These are phyloP conservation scores for Russula lepida DNA, from an alignment of 768 basidiomycete genomes.

Conservation along the genomic window DNA sequence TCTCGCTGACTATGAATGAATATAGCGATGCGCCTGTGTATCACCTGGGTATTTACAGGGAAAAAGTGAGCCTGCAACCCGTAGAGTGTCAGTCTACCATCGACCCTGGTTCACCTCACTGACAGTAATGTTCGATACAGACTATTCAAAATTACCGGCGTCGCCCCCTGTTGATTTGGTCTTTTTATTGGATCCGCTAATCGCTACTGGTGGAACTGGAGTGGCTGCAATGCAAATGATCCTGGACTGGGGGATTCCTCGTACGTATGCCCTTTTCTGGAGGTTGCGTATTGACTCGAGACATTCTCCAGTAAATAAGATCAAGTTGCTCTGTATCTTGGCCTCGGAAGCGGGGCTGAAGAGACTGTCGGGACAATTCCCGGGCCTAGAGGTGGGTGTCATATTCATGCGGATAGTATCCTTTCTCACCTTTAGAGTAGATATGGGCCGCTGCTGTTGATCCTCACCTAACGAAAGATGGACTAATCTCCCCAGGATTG, in stretches of 20 bases:
- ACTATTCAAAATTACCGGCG: constrained; percentile 84
- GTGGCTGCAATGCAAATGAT: constrained; percentile 84
- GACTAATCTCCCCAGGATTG: constrained; percentile 81
- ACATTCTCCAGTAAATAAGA: constrained; percentile 41
- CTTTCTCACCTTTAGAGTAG: constrained; percentile 32
- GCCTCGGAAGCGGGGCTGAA: constrained; percentile 68
- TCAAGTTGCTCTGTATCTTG: constrained; percentile 78
- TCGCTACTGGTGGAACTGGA: constrained; percentile 92
- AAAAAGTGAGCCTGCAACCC: constrained; percentile 80
- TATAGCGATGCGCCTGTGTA: constrained; percentile 72
- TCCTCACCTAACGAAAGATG: constrained; percentile 56
- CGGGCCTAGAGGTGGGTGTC: constrained; percentile 64
- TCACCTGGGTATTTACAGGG: constrained; percentile 84
- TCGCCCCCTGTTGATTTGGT: constrained; percentile 69
- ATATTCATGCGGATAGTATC: neutral
- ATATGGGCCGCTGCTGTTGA: constrained; percentile 86
- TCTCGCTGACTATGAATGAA: neutral
- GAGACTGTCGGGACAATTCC: constrained; percentile 56
- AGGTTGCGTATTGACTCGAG: neutral
- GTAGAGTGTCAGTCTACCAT: constrained; percentile 61
- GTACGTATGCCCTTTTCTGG: constrained; percentile 32
- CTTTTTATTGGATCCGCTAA: constrained; percentile 85
- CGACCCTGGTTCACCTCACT: neutral
- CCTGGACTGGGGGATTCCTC: constrained; percentile 68
- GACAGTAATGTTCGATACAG: constrained; percentile 31